A percentile compares a stretch with the other conserved stretches of the same genome.
Conservation (phyloP, 2,329 filamentous ascomycete genomes). For the Claviceps quebecensis region DNA sequence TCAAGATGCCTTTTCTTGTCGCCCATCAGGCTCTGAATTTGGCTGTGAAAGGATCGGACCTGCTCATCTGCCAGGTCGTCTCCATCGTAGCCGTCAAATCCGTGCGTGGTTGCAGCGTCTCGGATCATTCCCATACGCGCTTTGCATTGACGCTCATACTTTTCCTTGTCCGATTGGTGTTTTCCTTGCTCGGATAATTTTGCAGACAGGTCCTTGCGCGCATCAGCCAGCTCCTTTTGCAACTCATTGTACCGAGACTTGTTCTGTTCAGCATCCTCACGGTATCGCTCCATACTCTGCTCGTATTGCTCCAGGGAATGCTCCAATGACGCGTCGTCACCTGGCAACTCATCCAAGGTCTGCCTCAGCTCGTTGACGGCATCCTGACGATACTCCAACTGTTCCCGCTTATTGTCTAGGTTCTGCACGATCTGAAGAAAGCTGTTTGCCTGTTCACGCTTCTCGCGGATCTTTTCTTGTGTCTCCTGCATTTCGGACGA, state of each 20-base stretch:
- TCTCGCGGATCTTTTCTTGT: slow-evolving; percentile 43
- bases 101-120: slow-evolving; percentile 61
- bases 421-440: slow-evolving; percentile 63
- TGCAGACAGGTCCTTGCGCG: slow-evolving; percentile 31
- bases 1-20: slow-evolving; percentile 75
- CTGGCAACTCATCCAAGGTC: slow-evolving; percentile 62
- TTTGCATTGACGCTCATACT: slow-evolving; percentile 67
- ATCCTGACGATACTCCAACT: slow-evolving; percentile 54
- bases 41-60: slow-evolving; percentile 63
- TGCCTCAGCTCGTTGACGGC: slow-evolving; percentile 56
- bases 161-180: slow-evolving; percentile 73
- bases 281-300: slow-evolving; percentile 52
- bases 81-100: slow-evolving; percentile 72
- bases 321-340: slow-evolving; percentile 64
- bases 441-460: slow-evolving; percentile 58
- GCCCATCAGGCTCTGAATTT: slow-evolving; percentile 56
- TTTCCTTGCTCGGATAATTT: slow-evolving; percentile 58
- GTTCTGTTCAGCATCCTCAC: slow-evolving; percentile 47
- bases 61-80: slow-evolving; percentile 60
- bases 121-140: slow-evolving; percentile 61
- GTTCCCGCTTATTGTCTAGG: slow-evolving; percentile 62
- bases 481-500: slow-evolving; percentile 48
- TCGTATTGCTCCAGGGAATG: slow-evolving; percentile 64
- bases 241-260: slow-evolving; percentile 53
- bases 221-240: slow-evolving; percentile 30